Base-by-base conservation (phyloP, 1,284 basidiomycete species). In the Gomphus bonarii region DNA sequence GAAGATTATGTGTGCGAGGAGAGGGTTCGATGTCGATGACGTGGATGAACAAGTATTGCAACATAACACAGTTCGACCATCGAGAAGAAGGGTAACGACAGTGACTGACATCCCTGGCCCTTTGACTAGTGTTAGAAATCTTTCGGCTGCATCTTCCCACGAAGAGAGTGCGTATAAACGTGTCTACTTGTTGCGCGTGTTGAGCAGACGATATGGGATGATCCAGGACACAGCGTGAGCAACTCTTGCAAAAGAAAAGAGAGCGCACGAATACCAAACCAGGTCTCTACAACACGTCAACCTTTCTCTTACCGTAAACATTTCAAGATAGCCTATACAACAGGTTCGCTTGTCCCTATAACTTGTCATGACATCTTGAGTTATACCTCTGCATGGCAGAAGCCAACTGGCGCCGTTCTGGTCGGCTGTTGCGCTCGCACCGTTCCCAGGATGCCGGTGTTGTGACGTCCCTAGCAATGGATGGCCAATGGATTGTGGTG, bases 391-490 rank as follows among this genome's bases (percentile, higher is more conserved):
- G 20, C 44, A 43, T 40, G 12, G 1, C 47, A 55, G 60, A 38
- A 42, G 53, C 50, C 49, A 93, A 94, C 67, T 97, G 95, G 93
- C 79, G 87, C 10, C 76, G 77, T 46, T 89, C 89, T 5, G 94
- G 94, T 2, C 78, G 79, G 6, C 72, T 95, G 3, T 75, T 97
- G 8, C 82, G 83, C 11, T 75, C 82, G 8, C 88, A 93, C 65
- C 81, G 85, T 51, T 79, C 85, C 50, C 78, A 80, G 10, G 81
- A 91, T 63, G 78, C 78, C 48, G 85, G 84, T 9, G 87, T 92
- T 10, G 87, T 95, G 40, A 95, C 95, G 0, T 91, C 88, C 3
- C 76, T 97, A 22, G 90, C 92, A 1, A 78, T 97, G 59, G 90
- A 97, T 69, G 72, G 78, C 25, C 82, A 90, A 55, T 92, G 86